Percentiles rank a stretch among this genome's conserved stretches.
Conservation (phyloP, 139 green algal genomes). For the Coelastrella sp. region DNA sequence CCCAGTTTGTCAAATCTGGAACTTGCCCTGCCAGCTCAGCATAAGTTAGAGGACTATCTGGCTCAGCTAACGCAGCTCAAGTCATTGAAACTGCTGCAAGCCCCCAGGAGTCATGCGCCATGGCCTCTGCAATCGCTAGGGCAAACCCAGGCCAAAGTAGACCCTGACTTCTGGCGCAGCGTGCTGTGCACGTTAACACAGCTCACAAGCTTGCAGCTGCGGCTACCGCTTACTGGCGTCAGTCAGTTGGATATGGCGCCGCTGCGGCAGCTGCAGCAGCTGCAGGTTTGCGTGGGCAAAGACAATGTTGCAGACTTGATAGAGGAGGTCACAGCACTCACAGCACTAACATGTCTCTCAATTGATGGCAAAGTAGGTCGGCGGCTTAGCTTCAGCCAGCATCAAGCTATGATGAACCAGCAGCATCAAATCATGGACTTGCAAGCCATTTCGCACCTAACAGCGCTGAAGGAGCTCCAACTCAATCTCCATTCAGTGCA, state of each 20-base stretch:
- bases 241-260: neutral
- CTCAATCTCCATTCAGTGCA: neutral
- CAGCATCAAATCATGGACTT: neutral
- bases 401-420: neutral
- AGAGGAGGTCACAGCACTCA: neutral
- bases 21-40: slow-evolving; percentile 15
- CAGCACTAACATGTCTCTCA: neutral
- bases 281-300: neutral
- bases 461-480: neutral
- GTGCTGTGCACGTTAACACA: slow-evolving; percentile 3
- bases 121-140: neutral
- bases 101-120: neutral
- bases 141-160: neutral
- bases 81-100: neutral
- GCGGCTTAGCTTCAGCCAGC: neutral
- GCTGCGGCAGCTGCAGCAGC: neutral
- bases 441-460: neutral
- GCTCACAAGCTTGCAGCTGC: slow-evolving; percentile 10
- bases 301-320: slow-evolving; percentile 3
- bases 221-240: neutral
- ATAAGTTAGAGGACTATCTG: slow-evolving; percentile 17
- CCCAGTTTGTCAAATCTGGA: neutral
- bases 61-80: slow-evolving; percentile 15
- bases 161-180: neutral
- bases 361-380: slow-evolving; percentile 5